Evolutionary conservation across 2,329 filamentous ascomycete genomes (phyloP).

Genomic region (Rhynchosporium agropyri): DNA sequence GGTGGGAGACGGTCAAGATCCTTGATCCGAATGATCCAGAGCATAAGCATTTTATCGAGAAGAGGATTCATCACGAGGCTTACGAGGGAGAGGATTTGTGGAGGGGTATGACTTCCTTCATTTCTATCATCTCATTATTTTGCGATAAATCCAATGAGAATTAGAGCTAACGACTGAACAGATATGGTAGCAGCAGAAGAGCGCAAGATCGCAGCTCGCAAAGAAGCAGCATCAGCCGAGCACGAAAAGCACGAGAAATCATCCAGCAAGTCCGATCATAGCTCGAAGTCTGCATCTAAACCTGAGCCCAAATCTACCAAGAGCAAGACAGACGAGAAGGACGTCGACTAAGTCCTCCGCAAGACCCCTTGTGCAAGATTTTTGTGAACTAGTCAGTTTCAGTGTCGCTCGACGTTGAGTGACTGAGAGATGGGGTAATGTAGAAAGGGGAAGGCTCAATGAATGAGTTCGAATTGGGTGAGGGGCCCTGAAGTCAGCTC

Average conservation of each 20-base stretch:
- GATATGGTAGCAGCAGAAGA: conserved; percentile 86
- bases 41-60: conserved; percentile 83
- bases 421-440: neutral
- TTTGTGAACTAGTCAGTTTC: neutral
- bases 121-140: neutral
- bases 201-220: conserved; percentile 53
- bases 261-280: conserved; percentile 7
- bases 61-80: conserved; percentile 82
- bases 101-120: conserved; percentile 64
- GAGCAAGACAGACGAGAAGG: conserved; percentile 41
- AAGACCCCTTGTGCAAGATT: neutral
- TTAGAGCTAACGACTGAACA: conserved; percentile 45
- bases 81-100: conserved; percentile 91
- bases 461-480: neutral
- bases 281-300: neutral
- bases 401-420: too few species aligned
- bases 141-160: neutral
- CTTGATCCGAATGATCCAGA: conserved; percentile 79
- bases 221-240: conserved; percentile 43
- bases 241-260: conserved; percentile 51
- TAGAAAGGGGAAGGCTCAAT: neutral
- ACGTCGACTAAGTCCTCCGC: neutral
- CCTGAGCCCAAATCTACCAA: conserved; percentile 61
- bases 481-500: too few species aligned
- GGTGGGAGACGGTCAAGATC: conserved; percentile 84